Percentiles rank a stretch among this genome's conserved stretches.
Evolutionary conservation across 148 eudicot species (phyloP).

Genomic region (Fagopyrum esculentum): DNA sequence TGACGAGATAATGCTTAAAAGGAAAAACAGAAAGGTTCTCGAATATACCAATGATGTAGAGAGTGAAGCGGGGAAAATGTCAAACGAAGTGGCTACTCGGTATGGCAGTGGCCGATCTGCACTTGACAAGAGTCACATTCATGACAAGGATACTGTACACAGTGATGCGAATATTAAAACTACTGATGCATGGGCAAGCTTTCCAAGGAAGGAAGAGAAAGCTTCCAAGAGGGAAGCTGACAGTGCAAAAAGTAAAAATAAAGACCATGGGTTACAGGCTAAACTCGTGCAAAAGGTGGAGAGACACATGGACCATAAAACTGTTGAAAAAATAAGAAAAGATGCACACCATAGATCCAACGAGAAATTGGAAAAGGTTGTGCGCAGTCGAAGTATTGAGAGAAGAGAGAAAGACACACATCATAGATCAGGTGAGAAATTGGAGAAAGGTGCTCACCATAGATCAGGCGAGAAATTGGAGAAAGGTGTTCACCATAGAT

Average conservation of each 20-base stretch:
- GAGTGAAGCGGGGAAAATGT: slow-evolving; percentile 21
- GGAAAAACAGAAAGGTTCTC: slow-evolving; percentile 44
- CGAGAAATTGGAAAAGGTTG: not conserved
- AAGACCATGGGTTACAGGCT: slow-evolving; percentile 28
- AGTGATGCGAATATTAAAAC: slow-evolving; percentile 21
- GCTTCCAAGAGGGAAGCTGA: slow-evolving; percentile 25
- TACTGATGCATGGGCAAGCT: slow-evolving; percentile 30
- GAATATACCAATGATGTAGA: slow-evolving; percentile 26
- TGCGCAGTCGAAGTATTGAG: not conserved
- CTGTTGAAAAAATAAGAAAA: not conserved
- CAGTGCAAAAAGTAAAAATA: slow-evolving; percentile 27
- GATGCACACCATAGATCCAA: not conserved
- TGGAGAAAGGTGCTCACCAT: not conserved
- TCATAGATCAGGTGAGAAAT: not conserved
- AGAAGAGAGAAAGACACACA: not conserved
- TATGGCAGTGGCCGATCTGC: slow-evolving; percentile 15
- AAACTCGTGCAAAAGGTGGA: slow-evolving; percentile 18
- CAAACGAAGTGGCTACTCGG: slow-evolving; percentile 19
- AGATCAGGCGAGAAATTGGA: slow-evolving; percentile 1
- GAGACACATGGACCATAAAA: not conserved
- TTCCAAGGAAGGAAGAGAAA: slow-evolving; percentile 33
- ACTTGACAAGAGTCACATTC: slow-evolving; percentile 21
- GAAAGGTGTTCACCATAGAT: slow-evolving; percentile 3
- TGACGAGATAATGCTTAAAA: slow-evolving; percentile 76
- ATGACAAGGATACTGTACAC: slow-evolving; percentile 22